Conservation (phyloP, 257 asterid genomes). For the Solanum sparsipilum region DNA sequence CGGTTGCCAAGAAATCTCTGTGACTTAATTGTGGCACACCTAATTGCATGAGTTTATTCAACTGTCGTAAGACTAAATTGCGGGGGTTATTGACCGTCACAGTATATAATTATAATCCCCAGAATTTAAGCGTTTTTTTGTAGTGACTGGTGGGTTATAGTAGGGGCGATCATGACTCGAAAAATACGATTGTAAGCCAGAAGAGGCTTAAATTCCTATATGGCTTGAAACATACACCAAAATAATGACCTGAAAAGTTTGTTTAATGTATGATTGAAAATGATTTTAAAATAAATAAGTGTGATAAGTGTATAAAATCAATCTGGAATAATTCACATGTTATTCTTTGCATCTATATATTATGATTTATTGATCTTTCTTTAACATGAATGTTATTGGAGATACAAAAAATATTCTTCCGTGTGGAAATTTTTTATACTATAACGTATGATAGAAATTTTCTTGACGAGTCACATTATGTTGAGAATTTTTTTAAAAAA, state of each 20-base stretch:
- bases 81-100: accelerated
- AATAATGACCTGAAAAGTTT: too few relatives aligned
- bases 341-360: too few relatives aligned
- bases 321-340: too few relatives aligned
- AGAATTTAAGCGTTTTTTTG: too few relatives aligned
- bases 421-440: neutral
- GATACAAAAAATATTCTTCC: neutral
- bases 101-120: too few relatives aligned
- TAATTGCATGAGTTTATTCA: too few relatives aligned
- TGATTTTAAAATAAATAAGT: too few relatives aligned
- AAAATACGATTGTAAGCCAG: neutral
- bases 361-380: neutral
- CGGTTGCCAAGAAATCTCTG: too few relatives aligned
- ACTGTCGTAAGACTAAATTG: too few relatives aligned
- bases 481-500: neutral
- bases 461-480: neutral
- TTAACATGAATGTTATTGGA: neutral
- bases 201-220: neutral
- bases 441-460: too few relatives aligned
- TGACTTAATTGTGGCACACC: too few relatives aligned
- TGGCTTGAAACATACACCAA: neutral
- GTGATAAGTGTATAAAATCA: too few relatives aligned
- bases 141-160: neutral
- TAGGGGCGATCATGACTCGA: neutral
- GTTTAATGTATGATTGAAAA: neutral